Evolutionary conservation across 805 yeast genomes (phyloP).

Genomic region (Cyberlindnera misumaiensis): DNA sequence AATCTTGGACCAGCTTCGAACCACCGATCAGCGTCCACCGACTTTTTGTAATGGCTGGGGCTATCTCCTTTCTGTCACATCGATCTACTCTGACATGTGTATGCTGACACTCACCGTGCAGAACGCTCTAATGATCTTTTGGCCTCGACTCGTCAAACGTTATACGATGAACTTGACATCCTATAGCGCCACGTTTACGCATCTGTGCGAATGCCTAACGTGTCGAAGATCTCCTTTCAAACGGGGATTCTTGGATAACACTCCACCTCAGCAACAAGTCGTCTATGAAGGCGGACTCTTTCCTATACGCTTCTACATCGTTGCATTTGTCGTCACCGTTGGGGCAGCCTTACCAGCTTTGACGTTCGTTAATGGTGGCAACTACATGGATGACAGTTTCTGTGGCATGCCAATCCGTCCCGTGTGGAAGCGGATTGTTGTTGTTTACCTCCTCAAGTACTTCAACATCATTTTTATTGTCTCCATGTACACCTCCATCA

Average conservation of each 20-base stretch:
- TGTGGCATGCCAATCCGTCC: constrained; percentile 15
- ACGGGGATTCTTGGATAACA: neutral
- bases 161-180: constrained; percentile 8
- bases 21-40: neutral
- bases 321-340: neutral
- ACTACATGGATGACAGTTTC: constrained; percentile 8
- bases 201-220: constrained; percentile 3
- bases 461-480: constrained; percentile 12
- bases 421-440: constrained; percentile 16
- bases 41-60: constrained; percentile 18
- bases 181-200: constrained; percentile 2
- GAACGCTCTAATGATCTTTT: constrained; percentile 17
- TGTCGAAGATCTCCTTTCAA: constrained; percentile 1
- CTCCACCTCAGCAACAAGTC: neutral
- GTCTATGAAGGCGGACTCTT: constrained; percentile 21
- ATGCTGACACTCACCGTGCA: constrained; percentile 17
- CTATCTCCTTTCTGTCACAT: constrained; percentile 8
- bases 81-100: constrained; percentile 13
- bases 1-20: neutral
- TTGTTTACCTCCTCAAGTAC: constrained; percentile 15
- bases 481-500: constrained; percentile 12
- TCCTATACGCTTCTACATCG: constrained; percentile 4
- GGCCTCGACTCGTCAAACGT: constrained; percentile 7
- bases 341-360: constrained; percentile 7
- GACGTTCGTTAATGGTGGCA: constrained; percentile 10